Evolutionary conservation across 2,329 filamentous ascomycete genomes (phyloP).

Genomic region (Botrytis squamosa): DNA sequence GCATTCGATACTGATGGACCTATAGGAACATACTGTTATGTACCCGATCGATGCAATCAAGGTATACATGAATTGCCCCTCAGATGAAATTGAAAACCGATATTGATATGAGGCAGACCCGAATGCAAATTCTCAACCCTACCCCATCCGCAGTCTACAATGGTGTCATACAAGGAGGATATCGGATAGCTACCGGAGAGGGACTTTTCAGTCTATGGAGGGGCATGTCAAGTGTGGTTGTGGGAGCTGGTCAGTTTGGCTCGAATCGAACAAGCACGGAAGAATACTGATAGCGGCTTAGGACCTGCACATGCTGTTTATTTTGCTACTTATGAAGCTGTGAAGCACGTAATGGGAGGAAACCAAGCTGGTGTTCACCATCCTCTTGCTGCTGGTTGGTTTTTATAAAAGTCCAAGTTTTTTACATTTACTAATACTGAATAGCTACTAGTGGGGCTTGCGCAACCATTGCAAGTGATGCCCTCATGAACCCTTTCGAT

Average conservation of each 20-base stretch:
- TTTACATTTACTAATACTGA: constrained; percentile 39
- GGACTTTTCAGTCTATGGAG: constrained; percentile 91
- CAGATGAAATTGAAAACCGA: not conserved
- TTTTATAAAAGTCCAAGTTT: constrained; percentile 13
- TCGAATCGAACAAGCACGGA: constrained; percentile 6
- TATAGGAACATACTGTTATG: constrained; percentile 96
- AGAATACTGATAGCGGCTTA: constrained; percentile 44
- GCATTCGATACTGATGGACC: constrained; percentile 27
- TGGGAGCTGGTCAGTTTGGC: constrained; percentile 75
- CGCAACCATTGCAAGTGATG: constrained; percentile 95
- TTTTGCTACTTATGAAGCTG: constrained; percentile 95
- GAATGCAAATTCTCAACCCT: constrained; percentile 95
- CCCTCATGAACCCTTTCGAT: constrained; percentile 99
- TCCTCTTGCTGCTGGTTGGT: constrained; percentile 83
- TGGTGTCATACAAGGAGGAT: constrained; percentile 87
- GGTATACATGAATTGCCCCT: constrained; percentile 50
- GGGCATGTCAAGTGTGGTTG: constrained; percentile 92
- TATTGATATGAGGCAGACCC: constrained; percentile 61
- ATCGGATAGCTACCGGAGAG: constrained; percentile 87
- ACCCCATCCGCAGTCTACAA: constrained; percentile 78
- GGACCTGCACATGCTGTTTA: constrained; percentile 97
- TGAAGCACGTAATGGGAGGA: constrained; percentile 94
- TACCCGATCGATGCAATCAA: constrained; percentile 98
- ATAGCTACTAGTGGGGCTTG: constrained; percentile 88
- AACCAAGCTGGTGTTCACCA: constrained; percentile 87